phyloP scores from a whole-genome alignment of 1,284 basidiomycete species.

The Coniferiporia weirii region DNA sequence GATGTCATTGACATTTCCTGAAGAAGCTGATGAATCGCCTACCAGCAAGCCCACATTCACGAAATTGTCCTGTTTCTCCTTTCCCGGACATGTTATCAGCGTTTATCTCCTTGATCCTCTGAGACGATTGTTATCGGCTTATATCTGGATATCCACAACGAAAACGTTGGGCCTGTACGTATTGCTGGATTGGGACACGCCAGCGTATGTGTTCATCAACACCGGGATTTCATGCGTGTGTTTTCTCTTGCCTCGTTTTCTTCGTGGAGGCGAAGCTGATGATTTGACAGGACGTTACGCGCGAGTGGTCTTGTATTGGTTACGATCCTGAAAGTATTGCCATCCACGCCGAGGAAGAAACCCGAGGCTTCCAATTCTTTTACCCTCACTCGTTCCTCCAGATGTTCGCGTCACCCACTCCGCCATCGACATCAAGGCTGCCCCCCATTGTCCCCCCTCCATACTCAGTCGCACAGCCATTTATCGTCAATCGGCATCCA shows the following conservation, averaged over 20 bases:
- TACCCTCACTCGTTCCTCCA: conserved; percentile 49
- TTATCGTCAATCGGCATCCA: conserved; percentile 25
- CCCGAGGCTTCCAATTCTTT: conserved; percentile 49
- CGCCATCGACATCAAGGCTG: background rate
- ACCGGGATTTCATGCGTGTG: conserved; percentile 67
- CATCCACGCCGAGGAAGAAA: conserved; percentile 63
- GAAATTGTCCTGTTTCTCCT: conserved; percentile 54
- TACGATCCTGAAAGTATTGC: conserved; percentile 50
- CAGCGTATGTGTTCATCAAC: conserved; percentile 64
- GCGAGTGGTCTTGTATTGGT: conserved; percentile 67
- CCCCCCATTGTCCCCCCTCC: conserved; percentile 19
- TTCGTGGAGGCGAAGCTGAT: background rate
- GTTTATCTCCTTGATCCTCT: conserved; percentile 68
- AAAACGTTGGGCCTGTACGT: conserved; percentile 57
- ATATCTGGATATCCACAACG: conserved; percentile 49
- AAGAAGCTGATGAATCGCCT: conserved; percentile 7
- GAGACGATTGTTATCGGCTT: conserved; percentile 55
- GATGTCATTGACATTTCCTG: conserved; percentile 16
- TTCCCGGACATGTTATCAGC: conserved; percentile 66
- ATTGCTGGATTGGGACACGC: conserved; percentile 59
- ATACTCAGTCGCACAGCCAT: conserved; percentile 39
- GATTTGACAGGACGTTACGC: conserved; percentile 2
- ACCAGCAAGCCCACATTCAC: conserved; percentile 40
- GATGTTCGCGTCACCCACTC: conserved; percentile 27
- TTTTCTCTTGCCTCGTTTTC: conserved; percentile 20